These are phyloP conservation scores for Monilinia laxa DNA, from an alignment of 2,329 filamentous ascomycete species.

Conservation along the genomic window DNA sequence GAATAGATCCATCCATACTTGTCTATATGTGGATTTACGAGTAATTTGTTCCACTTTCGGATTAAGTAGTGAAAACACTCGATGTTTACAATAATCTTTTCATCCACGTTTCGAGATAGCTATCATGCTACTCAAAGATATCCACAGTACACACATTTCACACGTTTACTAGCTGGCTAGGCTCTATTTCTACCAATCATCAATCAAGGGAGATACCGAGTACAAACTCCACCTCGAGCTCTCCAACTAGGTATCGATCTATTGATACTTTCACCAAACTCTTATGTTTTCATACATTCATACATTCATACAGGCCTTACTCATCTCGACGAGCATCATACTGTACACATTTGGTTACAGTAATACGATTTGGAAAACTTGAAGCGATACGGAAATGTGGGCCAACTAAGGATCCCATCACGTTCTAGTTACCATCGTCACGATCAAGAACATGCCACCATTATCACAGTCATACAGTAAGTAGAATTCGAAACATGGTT, in stretches of 20 bases:
- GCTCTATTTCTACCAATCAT: conserved; percentile 17
- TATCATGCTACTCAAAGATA: conserved; percentile 7
- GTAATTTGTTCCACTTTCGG: conserved; percentile 3
- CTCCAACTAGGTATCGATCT: background rate
- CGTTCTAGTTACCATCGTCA: background rate
- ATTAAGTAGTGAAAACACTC: background rate
- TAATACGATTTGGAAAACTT: background rate
- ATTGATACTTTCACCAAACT: background rate
- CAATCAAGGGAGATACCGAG: background rate
- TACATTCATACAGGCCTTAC: background rate
- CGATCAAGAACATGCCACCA: background rate
- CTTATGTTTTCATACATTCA: background rate
- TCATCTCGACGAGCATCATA: conserved; percentile 3
- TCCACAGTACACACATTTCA: background rate
- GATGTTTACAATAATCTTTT: background rate
- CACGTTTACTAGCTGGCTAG: conserved; percentile 6
- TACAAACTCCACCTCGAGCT: background rate
- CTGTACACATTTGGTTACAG: background rate
- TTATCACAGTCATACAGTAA: background rate
- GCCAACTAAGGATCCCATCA: background rate
- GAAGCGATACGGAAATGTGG: conserved; percentile 6
- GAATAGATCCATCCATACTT: conserved; percentile 17
- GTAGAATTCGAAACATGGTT: conserved; percentile 13
- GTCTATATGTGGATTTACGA: conserved; percentile 3
- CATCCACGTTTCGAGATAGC: conserved; percentile 1